phyloP scores from a whole-genome alignment of 2,329 filamentous ascomycete species.

The Apiospora phragmitis region DNA sequence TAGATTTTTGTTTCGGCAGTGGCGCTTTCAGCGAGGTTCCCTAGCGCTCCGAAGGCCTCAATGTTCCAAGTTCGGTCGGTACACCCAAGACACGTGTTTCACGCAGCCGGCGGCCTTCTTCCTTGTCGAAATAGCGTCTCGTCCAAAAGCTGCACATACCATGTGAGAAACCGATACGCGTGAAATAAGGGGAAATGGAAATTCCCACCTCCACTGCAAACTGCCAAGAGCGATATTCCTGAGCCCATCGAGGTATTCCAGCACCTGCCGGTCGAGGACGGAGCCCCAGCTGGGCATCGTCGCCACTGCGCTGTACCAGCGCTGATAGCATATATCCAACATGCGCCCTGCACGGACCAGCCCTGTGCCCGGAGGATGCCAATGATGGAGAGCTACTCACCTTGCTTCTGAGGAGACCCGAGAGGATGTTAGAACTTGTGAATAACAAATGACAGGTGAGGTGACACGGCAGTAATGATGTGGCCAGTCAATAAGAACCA shows the following conservation, averaged over 20 bases:
- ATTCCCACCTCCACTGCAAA: constrained; percentile 26
- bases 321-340: constrained; percentile 22
- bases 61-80: neutral
- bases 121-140: constrained; percentile 1
- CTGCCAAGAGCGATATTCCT: constrained; percentile 24
- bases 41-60: neutral
- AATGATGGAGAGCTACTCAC: constrained; percentile 25
- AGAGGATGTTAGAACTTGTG: neutral
- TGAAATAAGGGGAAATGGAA: neutral
- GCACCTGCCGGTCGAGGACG: constrained; percentile 23
- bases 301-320: constrained; percentile 24
- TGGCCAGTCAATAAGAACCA: constrained; percentile 13
- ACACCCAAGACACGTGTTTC: neutral
- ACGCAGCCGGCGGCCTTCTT: constrained; percentile 2
- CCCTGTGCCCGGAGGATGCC: constrained; percentile 20
- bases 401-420: constrained; percentile 6
- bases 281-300: constrained; percentile 26
- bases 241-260: constrained; percentile 22
- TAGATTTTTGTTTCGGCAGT: neutral
- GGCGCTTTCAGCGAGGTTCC: neutral
- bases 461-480: neutral
- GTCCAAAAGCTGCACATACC: neutral
- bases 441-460: neutral
- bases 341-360: constrained; percentile 19
- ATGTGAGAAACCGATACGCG: neutral